These are phyloP conservation scores for Nicotiana tomentosiformis DNA, from an alignment of 257 asterid species.

Conservation along the genomic window DNA sequence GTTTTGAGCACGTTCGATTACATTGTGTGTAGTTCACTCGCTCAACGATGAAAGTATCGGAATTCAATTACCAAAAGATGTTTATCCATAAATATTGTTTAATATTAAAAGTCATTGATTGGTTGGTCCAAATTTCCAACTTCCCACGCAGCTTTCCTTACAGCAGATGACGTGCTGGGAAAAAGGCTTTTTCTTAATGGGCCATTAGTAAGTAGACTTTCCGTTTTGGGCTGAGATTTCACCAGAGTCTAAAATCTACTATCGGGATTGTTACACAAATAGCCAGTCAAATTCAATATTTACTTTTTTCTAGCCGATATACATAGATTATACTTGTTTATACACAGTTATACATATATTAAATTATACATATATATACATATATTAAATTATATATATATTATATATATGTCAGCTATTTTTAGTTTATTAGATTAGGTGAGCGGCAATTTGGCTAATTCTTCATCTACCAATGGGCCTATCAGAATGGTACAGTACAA, in stretches of 20 bases:
- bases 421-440: no score
- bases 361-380: no score
- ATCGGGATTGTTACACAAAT: no score
- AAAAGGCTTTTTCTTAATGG: neutral
- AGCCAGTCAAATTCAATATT: no score
- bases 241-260: neutral
- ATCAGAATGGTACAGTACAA: no score
- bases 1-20: neutral
- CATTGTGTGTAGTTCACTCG: neutral
- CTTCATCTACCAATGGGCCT: no score
- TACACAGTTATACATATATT: no score
- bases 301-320: no score
- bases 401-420: no score
- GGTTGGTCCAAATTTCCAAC: conserved; percentile 1
- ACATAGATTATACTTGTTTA: no score
- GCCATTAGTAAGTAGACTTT: neutral
- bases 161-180: neutral
- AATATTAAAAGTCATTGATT: neutral
- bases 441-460: no score
- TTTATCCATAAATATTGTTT: neutral
- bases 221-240: neutral
- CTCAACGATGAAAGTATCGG: neutral
- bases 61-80: neutral
- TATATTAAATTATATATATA: no score
- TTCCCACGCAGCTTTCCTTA: neutral